Evolutionary conservation across 371 early-diverging fungal species (phyloP).

Genomic region (Saksenaea oblongispora): DNA sequence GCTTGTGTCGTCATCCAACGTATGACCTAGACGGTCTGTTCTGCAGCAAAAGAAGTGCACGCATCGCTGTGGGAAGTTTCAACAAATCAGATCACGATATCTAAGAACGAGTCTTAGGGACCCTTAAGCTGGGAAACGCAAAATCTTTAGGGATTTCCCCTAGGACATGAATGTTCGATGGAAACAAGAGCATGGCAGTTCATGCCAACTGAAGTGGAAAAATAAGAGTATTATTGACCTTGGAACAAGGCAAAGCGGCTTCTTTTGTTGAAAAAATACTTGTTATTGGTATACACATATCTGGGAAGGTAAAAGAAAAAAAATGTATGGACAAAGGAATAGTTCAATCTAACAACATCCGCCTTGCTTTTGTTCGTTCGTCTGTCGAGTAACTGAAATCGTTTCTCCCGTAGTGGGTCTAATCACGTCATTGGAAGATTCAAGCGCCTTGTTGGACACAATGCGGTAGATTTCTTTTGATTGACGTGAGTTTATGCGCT

Average conservation of each 20-base stretch:
- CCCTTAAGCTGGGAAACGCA: too few relatives aligned
- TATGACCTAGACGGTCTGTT: too few relatives aligned
- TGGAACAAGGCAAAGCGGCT: not conserved
- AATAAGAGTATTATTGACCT: not conserved
- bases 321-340: not conserved
- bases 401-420: conserved; percentile 77
- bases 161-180: too few relatives aligned
- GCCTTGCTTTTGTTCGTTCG: conserved; percentile 65
- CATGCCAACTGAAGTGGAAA: not conserved
- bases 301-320: not conserved
- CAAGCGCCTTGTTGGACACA: conserved; percentile 91
- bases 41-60: too few relatives aligned
- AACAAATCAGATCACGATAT: too few relatives aligned
- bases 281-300: conserved; percentile 6
- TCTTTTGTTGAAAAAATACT: not conserved
- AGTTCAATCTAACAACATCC: conserved; percentile 70
- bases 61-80: too few relatives aligned
- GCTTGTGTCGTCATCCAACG: too few relatives aligned
- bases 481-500: not conserved
- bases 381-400: conserved; percentile 69
- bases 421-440: conserved; percentile 66
- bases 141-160: too few relatives aligned
- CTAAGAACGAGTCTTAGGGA: too few relatives aligned
- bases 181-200: not conserved
- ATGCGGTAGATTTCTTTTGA: conserved; percentile 86